phyloP scores from a whole-genome alignment of 768 basidiomycete genomes.

The Hortiboletus campestris region DNA sequence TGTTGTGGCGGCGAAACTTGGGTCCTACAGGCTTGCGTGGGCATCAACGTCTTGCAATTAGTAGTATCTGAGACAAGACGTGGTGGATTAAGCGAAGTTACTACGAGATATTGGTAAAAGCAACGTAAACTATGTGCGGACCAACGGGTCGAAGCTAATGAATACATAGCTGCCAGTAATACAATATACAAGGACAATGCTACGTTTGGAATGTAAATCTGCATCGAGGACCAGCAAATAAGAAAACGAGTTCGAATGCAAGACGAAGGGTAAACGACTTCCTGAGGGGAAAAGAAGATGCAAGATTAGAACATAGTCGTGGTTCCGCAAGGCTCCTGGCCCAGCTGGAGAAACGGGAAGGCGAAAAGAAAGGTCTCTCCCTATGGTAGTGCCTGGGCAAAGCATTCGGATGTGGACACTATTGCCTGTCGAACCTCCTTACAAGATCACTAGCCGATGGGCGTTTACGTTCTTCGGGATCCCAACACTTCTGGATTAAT shows the following conservation, averaged over 20 bases:
- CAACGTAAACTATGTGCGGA: background rate
- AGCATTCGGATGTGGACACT: background rate
- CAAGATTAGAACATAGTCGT: background rate
- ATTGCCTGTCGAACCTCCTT: background rate
- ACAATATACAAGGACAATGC: background rate
- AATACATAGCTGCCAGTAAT: background rate
- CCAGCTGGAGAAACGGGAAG: background rate
- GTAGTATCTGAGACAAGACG: background rate
- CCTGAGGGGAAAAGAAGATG: too few relatives aligned
- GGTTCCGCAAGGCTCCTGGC: background rate
- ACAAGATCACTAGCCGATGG: conserved; percentile 14
- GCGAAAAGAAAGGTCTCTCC: background rate
- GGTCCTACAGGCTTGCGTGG: background rate
- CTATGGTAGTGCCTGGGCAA: background rate
- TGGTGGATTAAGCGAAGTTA: too few relatives aligned
- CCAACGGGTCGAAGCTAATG: too few relatives aligned
- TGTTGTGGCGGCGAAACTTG: background rate
- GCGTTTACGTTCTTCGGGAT: conserved; percentile 12
- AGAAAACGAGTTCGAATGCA: background rate
- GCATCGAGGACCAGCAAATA: background rate
- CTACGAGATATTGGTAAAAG: background rate
- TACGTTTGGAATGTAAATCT: background rate
- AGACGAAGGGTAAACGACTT: background rate
- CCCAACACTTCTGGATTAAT: conserved; percentile 20
- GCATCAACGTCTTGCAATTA: background rate